Base-by-base conservation (phyloP, 192 early-diverging fungal genomes). In the Gryganskiella cystojenkinii region DNA sequence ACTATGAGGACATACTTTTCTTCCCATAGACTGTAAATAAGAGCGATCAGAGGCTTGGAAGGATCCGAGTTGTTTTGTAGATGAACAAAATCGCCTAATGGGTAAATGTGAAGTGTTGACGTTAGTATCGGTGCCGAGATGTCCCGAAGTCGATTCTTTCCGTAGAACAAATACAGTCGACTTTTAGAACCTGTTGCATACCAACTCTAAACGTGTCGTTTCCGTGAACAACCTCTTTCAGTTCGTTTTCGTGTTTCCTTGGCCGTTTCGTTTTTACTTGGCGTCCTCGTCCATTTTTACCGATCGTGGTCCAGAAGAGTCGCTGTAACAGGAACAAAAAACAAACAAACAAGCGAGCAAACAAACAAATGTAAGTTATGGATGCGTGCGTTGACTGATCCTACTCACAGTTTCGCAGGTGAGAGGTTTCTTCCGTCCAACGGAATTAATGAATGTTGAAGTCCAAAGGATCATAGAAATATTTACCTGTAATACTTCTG, bases 401-500 rank as follows among this genome's bases (percentile, higher is more conserved):
- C n/a, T n/a, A n/a, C n/a, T n/a, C n/a, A n/a, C n/a, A n/a, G n/a
- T n/a, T n/a, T n/a, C n/a, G n/a, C n/a, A n/a, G n/a, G n/a, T n/a
- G n/a, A n/a, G n/a, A n/a, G n/a, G n/a, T n/a, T n/a, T n/a, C n/a
- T n/a, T n/a, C n/a, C n/a, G n/a, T n/a, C n/a, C n/a, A n/a, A n/a
- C n/a, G n/a, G n/a, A n/a, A n/a, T n/a, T n/a, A n/a, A n/a, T n/a
- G n/a, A n/a, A n/a, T n/a, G n/a, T n/a, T n/a, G n/a, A n/a, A n/a
- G n/a, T n/a, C n/a, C n/a, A n/a, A n/a, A n/a, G n/a, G n/a, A n/a
- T n/a, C n/a, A n/a, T n/a, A n/a, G n/a, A n/a, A n/a, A n/a, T 22
- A 51, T n/a, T n/a, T 83, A 82, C 84, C 82, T 83, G 80, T 70
- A 87, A 64, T 45, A 80, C 70, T 35, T 87, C 79, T 1, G 97